Evolutionary conservation across 2,329 filamentous ascomycete species (phyloP), one percentile per base, ranked within the genome.

Genomic region (Corinectria fuckeliana): DNA sequence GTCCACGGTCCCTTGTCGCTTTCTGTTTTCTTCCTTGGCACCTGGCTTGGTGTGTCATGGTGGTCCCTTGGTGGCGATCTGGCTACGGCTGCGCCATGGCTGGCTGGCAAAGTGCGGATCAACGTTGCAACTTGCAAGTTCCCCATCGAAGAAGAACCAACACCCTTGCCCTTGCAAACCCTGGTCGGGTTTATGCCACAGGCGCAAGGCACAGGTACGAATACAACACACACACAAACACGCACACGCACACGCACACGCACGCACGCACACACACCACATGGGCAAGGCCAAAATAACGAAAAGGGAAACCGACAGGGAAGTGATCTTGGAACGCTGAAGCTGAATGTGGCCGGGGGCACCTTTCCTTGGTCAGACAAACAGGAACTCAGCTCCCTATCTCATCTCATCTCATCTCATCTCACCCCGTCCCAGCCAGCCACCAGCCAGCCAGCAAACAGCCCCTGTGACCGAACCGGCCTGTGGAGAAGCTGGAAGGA

Each of bases 81-180:
- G 41, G n/a, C n/a, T n/a, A 18, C 23, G 14, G 28, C 14, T 9
- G n/a, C 41, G 36, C 45, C 42, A 18, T 50, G 54, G 48, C 25
- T 50, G 54, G 48, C 25, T 47, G 48, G 54, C 53, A 45, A 42
- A 45, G 41, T 45, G 23, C 23, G 41, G 41, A 26, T 23, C 41
- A 11, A n/a, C n/a, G n/a, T n/a, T n/a, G n/a, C n/a, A n/a, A 25
- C 9, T 18, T 45, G 42, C 42, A 45, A 28, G 23, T 9, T n/a
- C n/a, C 42, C 38, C 45, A 56, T 48, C 49, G 49, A 49, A 16
- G 18, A n/a, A n/a, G n/a, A n/a, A n/a, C n/a, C n/a, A n/a, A n/a
- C n/a, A 50, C 54, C 54, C 54, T 51, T 51, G 54, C 39, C n/a
- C n/a, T n/a, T n/a, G n/a, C n/a, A n/a, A 51, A 21, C 48, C 48